Conservation (phyloP, 2,329 filamentous ascomycete species). For the Fusarium sublunatum region DNA sequence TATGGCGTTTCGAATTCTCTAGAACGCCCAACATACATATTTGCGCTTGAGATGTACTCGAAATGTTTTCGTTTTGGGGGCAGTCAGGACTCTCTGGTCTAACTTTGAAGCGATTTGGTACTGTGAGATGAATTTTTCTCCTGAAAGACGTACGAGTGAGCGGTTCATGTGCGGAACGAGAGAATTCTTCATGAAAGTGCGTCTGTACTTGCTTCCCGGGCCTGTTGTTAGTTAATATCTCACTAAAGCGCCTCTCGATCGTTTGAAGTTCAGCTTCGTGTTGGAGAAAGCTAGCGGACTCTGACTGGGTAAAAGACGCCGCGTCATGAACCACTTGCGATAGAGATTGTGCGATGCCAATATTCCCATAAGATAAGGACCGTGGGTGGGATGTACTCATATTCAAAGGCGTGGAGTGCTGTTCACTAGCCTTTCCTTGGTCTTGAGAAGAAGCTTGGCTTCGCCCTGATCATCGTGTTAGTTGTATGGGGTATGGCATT, state of each 20-base stretch:
- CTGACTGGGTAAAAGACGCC: constrained; percentile 45
- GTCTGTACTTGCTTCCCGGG: constrained; percentile 48
- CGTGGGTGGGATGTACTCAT: not conserved
- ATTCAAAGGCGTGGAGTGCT: not conserved
- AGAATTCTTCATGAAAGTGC: constrained; percentile 57
- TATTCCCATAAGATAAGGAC: not conserved
- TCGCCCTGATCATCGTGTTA: constrained; percentile 24
- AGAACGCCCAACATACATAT: not conserved
- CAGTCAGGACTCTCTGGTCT: constrained; percentile 16
- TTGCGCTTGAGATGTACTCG: not conserved
- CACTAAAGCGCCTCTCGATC: constrained; percentile 56
- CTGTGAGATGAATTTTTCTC: constrained; percentile 51
- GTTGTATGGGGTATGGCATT: not conserved
- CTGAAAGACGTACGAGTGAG: constrained; percentile 48
- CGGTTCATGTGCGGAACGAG: constrained; percentile 9
- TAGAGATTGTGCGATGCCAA: not conserved
- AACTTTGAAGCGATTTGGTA: constrained; percentile 48
- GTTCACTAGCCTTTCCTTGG: constrained; percentile 37
- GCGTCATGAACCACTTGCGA: not conserved
- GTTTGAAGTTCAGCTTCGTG: constrained; percentile 54
- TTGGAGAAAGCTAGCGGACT: constrained; percentile 53
- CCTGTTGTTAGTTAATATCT: constrained; percentile 48
- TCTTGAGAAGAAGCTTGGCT: constrained; percentile 34
- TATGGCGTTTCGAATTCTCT: not conserved
- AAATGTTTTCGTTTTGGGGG: not conserved